Evolutionary conservation across 1,139 yeast genomes (phyloP), one percentile per base, ranked within the genome.

Genomic region (Magnusiomyces ingens): DNA sequence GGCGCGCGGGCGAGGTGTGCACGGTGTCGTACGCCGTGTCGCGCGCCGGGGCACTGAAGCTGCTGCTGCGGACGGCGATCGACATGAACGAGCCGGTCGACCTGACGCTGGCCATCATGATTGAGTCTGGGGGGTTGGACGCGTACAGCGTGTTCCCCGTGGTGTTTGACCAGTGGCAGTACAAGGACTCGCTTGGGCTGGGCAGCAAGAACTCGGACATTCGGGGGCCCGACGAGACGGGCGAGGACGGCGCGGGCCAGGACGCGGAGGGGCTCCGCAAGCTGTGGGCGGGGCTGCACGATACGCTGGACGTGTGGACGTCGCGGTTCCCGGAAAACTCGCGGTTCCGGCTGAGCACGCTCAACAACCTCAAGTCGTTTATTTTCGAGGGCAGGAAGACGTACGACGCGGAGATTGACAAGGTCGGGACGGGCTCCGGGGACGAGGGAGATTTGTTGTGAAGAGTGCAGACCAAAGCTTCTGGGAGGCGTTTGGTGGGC

Each of bases 141-240:
- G 53, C 52, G 6, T 58, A 52, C 42, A 43, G 59, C 13, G 53
- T 57, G 3, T 53, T 52, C 41, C 62, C 62, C 1, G 55, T 48
- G 19, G 48, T 55, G 12, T 49, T 60, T 29, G 57, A 45, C 21
- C 59, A 58, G 43, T 57, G 61, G 57, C 48, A 50, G 5, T 60
- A 56, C 48, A 40, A 36, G n/a, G 49, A 48, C 2, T 59, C 57
- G 29, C 37, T 60, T 15, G 62, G 62, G 15, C 56, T 57, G 6
- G 52, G 51, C 10, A 43, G 38, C 13, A 36, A 46, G 41, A 58
- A 55, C 46, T 56, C 61, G 8, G 32, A 26, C 8, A 26, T 26
- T 26, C 4, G 32, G 8, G 32, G 32, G 32, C 32, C 32, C 8
- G 32, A 26, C 8, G 32, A 26, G 4, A 26, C 8, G 32, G 32